Evolutionary conservation across 106 monocot genomes (phyloP).

Genomic region (Platanthera zijinensis): DNA sequence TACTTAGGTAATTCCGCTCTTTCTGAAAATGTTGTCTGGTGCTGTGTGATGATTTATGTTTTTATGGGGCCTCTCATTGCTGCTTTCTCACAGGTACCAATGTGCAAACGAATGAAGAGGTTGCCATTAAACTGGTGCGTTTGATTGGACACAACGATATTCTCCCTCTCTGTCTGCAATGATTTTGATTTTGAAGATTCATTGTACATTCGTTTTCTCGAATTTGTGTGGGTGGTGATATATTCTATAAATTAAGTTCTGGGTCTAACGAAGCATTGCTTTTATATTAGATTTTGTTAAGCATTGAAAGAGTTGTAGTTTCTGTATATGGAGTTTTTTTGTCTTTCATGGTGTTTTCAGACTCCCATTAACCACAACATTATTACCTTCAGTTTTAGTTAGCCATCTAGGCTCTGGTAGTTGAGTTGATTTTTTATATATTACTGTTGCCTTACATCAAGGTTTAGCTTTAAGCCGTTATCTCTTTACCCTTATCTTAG

Average conservation of each 20-base stretch:
- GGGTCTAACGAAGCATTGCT: background rate
- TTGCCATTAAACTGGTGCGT: conserved; percentile 72
- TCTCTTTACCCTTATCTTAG: too few species aligned
- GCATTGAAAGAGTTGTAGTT: background rate
- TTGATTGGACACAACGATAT: background rate
- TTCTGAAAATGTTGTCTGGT: background rate
- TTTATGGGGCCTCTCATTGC: conserved; percentile 4
- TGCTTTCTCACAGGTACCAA: conserved; percentile 38
- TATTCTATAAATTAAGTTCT: too few species aligned
- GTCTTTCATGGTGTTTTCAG: background rate
- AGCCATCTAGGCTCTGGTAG: background rate
- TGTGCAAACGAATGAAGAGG: conserved; percentile 73
- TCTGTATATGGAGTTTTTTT: background rate
- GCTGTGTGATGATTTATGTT: background rate
- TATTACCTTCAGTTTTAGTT: background rate
- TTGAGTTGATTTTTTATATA: background rate
- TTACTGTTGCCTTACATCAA: too few species aligned
- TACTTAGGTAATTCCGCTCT: conserved; percentile 35
- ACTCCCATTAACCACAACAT: background rate
- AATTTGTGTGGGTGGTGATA: background rate
- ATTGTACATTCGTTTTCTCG: background rate
- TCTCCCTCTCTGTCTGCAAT: background rate
- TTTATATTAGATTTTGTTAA: background rate
- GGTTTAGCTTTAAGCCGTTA: too few species aligned
- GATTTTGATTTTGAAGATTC: background rate